Evolutionary conservation across 805 yeast genomes (phyloP).

Genomic region (Saccharomycopsis capsularis): DNA sequence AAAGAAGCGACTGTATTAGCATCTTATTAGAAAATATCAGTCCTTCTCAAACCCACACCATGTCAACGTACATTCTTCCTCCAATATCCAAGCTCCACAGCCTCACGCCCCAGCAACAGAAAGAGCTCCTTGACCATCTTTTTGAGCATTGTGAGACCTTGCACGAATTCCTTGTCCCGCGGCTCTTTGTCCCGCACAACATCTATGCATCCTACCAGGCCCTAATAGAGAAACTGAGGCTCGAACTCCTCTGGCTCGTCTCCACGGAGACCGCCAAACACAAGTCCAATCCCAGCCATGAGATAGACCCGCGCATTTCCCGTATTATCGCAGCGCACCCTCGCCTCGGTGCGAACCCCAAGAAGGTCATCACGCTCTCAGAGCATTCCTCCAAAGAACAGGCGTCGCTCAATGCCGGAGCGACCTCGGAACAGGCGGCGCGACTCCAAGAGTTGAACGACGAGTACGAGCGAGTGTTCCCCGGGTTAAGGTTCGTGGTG

Average conservation of each 20-base stretch:
- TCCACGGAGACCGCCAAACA: conserved; percentile 20
- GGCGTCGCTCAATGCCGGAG: conserved; percentile 43
- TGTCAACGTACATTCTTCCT: too few species aligned
- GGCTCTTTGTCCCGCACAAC: conserved; percentile 23
- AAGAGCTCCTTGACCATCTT: conserved; percentile 43
- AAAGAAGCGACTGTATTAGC: not conserved
- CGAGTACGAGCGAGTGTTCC: conserved; percentile 54
- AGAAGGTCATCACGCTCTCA: conserved; percentile 34
- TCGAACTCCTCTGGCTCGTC: conserved; percentile 31
- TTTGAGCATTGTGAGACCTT: conserved; percentile 58
- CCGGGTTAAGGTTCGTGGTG: conserved; percentile 76
- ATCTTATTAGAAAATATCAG: not conserved
- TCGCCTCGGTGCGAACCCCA: conserved; percentile 47
- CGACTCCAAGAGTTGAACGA: conserved; percentile 49
- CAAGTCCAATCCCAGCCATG: conserved; percentile 25
- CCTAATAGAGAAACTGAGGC: conserved; percentile 42
- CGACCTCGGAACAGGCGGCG: conserved; percentile 42
- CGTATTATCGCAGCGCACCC: conserved; percentile 88
- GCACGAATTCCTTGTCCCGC: conserved; percentile 30
- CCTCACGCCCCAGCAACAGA: not conserved
- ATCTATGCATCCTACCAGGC: conserved; percentile 28
- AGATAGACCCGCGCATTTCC: conserved; percentile 27
- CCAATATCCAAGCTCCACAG: not conserved
- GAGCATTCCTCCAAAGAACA: conserved; percentile 69
- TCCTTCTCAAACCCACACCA: not conserved